Conservation (phyloP, 2,329 filamentous ascomycete species). For the Sphaerostilbella broomeana region DNA sequence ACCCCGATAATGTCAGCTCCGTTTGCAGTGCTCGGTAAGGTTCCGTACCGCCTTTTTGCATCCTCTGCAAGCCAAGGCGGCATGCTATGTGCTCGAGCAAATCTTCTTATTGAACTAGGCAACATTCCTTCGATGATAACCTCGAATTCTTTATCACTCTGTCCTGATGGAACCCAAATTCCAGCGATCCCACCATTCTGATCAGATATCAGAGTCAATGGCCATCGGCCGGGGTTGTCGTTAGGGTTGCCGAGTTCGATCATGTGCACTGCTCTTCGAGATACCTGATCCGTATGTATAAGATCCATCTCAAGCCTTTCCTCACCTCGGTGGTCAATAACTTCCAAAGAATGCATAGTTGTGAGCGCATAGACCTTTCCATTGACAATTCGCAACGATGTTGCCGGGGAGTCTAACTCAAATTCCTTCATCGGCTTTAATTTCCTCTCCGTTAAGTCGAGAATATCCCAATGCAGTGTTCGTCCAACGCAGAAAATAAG, state of each 20-base stretch:
- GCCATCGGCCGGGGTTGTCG: constrained; percentile 25
- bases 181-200: constrained; percentile 41
- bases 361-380: constrained; percentile 48
- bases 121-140: constrained; percentile 51
- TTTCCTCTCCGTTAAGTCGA: constrained; percentile 45
- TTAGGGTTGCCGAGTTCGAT: constrained; percentile 36
- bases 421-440: constrained; percentile 42
- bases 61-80: constrained; percentile 41
- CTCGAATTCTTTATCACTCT: constrained; percentile 35
- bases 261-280: constrained; percentile 39
- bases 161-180: constrained; percentile 42
- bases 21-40: constrained; percentile 36
- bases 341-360: constrained; percentile 46
- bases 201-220: constrained; percentile 43
- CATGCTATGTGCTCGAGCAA: constrained; percentile 47
- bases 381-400: constrained; percentile 40
- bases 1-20: constrained; percentile 55
- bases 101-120: constrained; percentile 49
- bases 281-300: constrained; percentile 40
- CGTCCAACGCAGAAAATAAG: constrained; percentile 51
- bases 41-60: constrained; percentile 34
- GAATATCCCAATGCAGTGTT: constrained; percentile 48
- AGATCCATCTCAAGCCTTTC: constrained; percentile 31
- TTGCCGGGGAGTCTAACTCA: constrained; percentile 47
- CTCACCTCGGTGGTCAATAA: constrained; percentile 43